Conservation (phyloP, 352 stramenopile genomes). For the Thalassiosira sp. region DNA sequence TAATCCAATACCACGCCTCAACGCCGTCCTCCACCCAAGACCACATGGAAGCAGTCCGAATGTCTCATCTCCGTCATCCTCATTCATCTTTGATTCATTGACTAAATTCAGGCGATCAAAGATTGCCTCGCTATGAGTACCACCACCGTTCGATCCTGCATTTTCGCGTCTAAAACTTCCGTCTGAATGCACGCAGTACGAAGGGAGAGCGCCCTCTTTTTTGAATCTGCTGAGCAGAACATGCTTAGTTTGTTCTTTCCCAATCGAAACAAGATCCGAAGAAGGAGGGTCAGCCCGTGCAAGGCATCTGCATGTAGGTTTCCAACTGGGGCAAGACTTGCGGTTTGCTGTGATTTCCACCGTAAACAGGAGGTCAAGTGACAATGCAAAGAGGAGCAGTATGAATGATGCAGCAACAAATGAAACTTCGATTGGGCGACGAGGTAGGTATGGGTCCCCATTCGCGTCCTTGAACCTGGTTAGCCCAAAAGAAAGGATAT, state of each 20-base stretch:
- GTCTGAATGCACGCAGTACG: conserved; percentile 59
- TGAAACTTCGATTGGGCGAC: conserved; percentile 28
- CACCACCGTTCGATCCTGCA: conserved; percentile 5
- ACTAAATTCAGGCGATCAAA: conserved; percentile 56
- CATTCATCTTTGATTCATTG: conserved; percentile 32
- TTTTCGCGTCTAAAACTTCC: conserved; percentile 62
- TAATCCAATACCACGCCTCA: conserved; percentile 61
- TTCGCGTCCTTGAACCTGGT: conserved; percentile 21
- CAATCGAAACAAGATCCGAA: conserved; percentile 67
- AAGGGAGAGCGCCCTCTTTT: conserved; percentile 51
- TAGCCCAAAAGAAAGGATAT: conserved; percentile 44
- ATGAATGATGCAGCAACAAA: conserved; percentile 42
- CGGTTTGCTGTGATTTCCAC: conserved; percentile 22
- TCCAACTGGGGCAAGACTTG: conserved; percentile 57
- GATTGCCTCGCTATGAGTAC: conserved; percentile 66
- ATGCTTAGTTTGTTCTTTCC: conserved; percentile 80
- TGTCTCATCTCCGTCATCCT: conserved; percentile 13
- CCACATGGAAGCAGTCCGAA: conserved; percentile 56
- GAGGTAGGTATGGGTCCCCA: conserved; percentile 26
- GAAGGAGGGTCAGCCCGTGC: conserved; percentile 72
- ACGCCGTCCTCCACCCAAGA: conserved; percentile 69
- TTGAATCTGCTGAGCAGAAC: conserved; percentile 70
- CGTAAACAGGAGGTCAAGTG: conserved; percentile 40
- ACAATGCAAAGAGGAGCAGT: conserved; percentile 39
- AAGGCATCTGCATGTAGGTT: conserved; percentile 73